Evolutionary conservation across 108 stramenopile species (phyloP).

Genomic region (Skeletonema tropicum): DNA sequence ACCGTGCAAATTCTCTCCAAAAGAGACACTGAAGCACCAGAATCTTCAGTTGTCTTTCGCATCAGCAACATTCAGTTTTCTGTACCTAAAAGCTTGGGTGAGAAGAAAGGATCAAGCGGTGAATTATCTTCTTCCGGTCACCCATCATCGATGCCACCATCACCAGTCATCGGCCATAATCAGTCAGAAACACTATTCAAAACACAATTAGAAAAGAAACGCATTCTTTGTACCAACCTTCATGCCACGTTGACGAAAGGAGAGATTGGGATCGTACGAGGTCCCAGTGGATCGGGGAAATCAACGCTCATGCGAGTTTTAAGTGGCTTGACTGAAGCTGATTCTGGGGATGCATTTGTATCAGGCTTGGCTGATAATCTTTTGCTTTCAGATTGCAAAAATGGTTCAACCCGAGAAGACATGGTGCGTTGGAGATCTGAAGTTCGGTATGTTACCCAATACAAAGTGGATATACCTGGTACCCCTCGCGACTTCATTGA

Average conservation of each 20-base stretch:
- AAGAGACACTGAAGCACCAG: constrained; percentile 20
- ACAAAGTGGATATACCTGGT: constrained; percentile 55
- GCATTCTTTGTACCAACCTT: constrained; percentile 39
- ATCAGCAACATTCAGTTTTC: constrained; percentile 39
- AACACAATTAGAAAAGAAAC: constrained; percentile 5
- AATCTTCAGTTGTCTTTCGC: constrained; percentile 20
- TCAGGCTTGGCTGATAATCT: constrained; percentile 16
- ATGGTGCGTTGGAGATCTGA: constrained; percentile 54
- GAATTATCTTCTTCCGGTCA: background rate
- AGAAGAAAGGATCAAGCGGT: constrained; percentile 17
- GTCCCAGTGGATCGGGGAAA: constrained; percentile 67
- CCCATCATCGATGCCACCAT: constrained; percentile 7
- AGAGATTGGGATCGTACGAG: constrained; percentile 44
- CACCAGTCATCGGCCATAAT: background rate
- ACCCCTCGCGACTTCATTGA: constrained; percentile 32
- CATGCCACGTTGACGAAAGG: constrained; percentile 33
- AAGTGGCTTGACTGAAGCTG: constrained; percentile 62
- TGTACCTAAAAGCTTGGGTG: constrained; percentile 22
- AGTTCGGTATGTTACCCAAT: constrained; percentile 81
- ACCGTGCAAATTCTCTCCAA: constrained; percentile 2
- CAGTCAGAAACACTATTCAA: background rate
- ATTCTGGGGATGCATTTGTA: constrained; percentile 23
- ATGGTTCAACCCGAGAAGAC: constrained; percentile 14
- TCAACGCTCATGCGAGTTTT: constrained; percentile 74
- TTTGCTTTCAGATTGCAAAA: constrained; percentile 5